Conservation (phyloP, 148 eudicot species). For the Arctostaphylos glauca region DNA sequence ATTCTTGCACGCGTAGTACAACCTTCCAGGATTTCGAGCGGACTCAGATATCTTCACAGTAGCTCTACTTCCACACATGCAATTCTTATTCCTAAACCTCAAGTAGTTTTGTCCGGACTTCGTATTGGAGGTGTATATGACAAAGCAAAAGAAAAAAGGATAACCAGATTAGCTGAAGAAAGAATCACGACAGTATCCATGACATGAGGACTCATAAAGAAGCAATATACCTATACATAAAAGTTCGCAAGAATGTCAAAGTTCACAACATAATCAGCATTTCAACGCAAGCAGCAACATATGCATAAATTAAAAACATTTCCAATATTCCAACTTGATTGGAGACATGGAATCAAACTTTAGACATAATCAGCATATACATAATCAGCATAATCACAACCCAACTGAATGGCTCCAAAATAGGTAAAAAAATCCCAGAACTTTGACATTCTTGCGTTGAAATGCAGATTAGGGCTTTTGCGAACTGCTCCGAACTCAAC, state of each 20-base stretch:
- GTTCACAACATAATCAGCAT: constrained; percentile 24
- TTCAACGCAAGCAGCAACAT: not conserved
- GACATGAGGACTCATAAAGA: not conserved
- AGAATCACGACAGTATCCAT: not conserved
- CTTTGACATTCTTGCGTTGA: no score
- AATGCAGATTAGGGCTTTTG: no score
- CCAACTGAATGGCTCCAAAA: not conserved
- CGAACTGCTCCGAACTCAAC: no score
- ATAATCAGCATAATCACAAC: no score
- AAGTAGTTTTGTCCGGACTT: no score
- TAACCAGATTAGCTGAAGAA: not conserved
- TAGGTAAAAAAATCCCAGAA: no score
- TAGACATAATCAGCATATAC: not conserved
- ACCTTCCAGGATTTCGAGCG: no score
- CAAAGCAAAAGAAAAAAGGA: not conserved
- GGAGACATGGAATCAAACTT: not conserved
- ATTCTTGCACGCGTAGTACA: no score
- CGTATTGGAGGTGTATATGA: not conserved
- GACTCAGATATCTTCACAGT: no score
- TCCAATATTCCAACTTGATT: not conserved
- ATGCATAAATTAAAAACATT: constrained; percentile 10
- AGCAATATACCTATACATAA: constrained; percentile 86
- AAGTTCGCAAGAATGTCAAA: constrained; percentile 78
- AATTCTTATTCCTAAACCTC: no score
- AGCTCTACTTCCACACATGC: no score